phyloP scores from a whole-genome alignment of 257 asterid genomes.

The Solanum etuberosum region DNA sequence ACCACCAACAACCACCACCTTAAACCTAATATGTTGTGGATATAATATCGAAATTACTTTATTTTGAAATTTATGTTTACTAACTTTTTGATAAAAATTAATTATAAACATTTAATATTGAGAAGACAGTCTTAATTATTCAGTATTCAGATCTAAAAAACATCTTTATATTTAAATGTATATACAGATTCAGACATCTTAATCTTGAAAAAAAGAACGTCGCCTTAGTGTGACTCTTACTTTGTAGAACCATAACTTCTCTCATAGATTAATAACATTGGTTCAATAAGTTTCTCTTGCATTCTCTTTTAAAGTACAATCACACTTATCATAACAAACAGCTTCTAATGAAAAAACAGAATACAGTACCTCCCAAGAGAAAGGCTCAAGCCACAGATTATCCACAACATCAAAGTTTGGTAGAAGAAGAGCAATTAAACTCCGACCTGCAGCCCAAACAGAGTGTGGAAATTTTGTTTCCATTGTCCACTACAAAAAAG shows the following conservation, averaged over 20 bases:
- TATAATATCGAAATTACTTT: not conserved
- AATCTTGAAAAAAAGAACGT: not conserved
- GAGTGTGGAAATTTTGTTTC: slow-evolving; percentile 90
- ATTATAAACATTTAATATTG: not conserved
- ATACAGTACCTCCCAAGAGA: slow-evolving; percentile 82
- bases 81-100: not conserved
- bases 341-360: not conserved
- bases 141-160: not conserved
- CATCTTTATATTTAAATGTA: not conserved
- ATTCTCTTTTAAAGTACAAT: not conserved
- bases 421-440: slow-evolving; percentile 74
- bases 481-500: slow-evolving; percentile 60
- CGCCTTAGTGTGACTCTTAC: not conserved
- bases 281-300: not conserved
- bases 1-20: not conserved
- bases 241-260: not conserved
- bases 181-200: not conserved
- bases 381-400: slow-evolving; percentile 89
- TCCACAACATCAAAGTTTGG: slow-evolving; percentile 87
- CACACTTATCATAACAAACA: not conserved
- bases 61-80: not conserved
- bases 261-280: not conserved
- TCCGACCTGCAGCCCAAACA: slow-evolving; percentile 99
- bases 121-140: not conserved
- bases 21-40: not conserved